Conservation (phyloP, 306 rosid species). For the Trifolium subterraneum region DNA sequence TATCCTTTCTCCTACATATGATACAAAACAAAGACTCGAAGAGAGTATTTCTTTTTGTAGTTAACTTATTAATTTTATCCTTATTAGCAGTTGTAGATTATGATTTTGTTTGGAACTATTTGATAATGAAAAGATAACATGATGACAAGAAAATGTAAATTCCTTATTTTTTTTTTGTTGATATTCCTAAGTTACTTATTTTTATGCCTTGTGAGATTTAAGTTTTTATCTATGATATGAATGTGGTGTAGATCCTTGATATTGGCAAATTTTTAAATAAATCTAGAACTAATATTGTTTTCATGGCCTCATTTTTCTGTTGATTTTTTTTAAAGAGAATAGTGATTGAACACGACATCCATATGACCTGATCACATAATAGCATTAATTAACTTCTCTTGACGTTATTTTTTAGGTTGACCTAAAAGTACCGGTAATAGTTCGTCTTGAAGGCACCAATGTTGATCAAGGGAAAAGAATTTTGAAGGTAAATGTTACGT, state of each 20-base stretch:
- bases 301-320: neutral
- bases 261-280: constrained; percentile 5
- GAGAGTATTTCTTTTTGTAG: neutral
- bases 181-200: no score
- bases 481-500: constrained; percentile 64
- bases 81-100: constrained; percentile 9
- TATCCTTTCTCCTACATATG: constrained; percentile 23
- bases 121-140: constrained; percentile 5
- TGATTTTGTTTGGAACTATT: constrained; percentile 7
- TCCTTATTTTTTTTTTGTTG: no score
- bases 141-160: constrained; percentile 18
- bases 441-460: constrained; percentile 98
- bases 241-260: constrained; percentile 9
- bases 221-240: constrained; percentile 31
- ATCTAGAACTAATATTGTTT: neutral
- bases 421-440: constrained; percentile 90
- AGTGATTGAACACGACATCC: neutral
- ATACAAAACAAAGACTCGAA: neutral
- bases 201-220: constrained; percentile 24
- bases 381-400: constrained; percentile 35
- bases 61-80: constrained; percentile 12
- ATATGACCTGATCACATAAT: constrained; percentile 26
- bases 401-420: constrained; percentile 62
- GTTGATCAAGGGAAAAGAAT: constrained; percentile 95
- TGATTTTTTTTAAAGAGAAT: neutral